Base-by-base conservation (phyloP, 2,329 filamentous ascomycete species). In the Arthrinium puccinioides region DNA sequence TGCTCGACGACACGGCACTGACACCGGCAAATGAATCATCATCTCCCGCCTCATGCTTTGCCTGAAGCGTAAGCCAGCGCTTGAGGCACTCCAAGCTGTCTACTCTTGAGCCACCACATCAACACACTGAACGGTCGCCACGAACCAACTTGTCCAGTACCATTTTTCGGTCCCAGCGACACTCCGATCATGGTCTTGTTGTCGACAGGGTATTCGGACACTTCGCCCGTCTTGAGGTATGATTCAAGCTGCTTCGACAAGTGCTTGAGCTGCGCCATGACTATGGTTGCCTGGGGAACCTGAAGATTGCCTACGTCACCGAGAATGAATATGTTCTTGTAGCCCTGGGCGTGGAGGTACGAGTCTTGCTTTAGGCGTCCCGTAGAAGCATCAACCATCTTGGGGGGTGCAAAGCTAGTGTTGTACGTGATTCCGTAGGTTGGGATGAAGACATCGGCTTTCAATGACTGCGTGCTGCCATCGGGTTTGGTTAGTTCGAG, bases 401-500 rank as follows among this genome's bases (percentile, higher is more conserved):
- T 36, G 7, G 52, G 42, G 4, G 68, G 64, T 21, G 59, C 49
- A 45, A 71, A 72, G 5, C 51, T 47, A 1, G 63, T 66, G 54
- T 76, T 76, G 39, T 64, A 60, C 1, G 50, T 35, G 4, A 63
- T 41, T 29, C 72, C 72, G 24, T 61, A 66, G 0, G 69, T 62
- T 0, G 71, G 69, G 11, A 76, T 50, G 48, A 70, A 66, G 1
- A 70, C 54, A 46, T 70, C 64, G 0, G 64, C 53, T 11, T 49
- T 51, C 35, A 74, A 50, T 4, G 56, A 63, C 42, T 53, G 54
- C 27, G 46, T 59, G n/a, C 38, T 53, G 24, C 23, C 24, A 27
- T 36, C 62, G 37, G 57, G 54, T 26, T 46, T 47, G 9, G 47
- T 54, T 5, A 67, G 52, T 39, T 61, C 55, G 10, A 69, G 45